A percentile compares a stretch with the other conserved stretches of the same genome.
Conservation (phyloP, 148 eudicot genomes). For the Fagopyrum esculentum region DNA sequence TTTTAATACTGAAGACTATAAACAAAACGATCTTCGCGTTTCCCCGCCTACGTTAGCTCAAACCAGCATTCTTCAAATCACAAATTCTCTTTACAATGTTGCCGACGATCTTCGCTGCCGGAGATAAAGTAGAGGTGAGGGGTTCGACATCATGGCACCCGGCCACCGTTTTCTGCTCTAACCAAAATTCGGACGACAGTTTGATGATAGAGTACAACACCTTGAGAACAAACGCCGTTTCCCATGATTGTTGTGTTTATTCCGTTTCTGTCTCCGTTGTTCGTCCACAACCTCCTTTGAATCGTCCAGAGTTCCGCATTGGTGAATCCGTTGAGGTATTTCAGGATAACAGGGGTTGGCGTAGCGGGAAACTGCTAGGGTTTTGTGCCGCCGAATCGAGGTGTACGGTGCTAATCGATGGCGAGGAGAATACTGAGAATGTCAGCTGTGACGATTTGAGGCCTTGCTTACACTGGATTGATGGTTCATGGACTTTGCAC, state of each 20-base stretch:
- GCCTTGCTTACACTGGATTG: conserved; percentile 7
- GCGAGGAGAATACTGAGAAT: not conserved
- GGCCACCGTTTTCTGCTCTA: not conserved
- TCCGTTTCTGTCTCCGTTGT: not conserved
- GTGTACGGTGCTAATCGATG: not conserved
- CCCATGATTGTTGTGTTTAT: not conserved
- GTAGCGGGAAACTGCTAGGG: conserved; percentile 7
- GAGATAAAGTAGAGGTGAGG: not conserved
- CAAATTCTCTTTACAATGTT: not conserved
- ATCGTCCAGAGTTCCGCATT: not conserved
- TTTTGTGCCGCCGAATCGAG: not conserved
- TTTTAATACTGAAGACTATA: too few relatives aligned
- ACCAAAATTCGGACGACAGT: not conserved
- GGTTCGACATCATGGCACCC: not conserved
- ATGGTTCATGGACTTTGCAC: not conserved
- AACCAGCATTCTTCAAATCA: too few relatives aligned
- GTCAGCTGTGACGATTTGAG: not conserved
- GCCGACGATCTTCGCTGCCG: not conserved
- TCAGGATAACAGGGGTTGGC: not conserved
- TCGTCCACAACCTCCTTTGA: not conserved
- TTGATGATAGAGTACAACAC: not conserved
- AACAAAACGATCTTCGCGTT: too few relatives aligned
- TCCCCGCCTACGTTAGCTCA: too few relatives aligned
- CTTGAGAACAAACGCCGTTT: not conserved
- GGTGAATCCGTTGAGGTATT: not conserved